Evolutionary conservation across 2,329 filamentous ascomycete species (phyloP), one percentile per base, ranked within the genome.

Genomic region (Rhynchosporium secalis): DNA sequence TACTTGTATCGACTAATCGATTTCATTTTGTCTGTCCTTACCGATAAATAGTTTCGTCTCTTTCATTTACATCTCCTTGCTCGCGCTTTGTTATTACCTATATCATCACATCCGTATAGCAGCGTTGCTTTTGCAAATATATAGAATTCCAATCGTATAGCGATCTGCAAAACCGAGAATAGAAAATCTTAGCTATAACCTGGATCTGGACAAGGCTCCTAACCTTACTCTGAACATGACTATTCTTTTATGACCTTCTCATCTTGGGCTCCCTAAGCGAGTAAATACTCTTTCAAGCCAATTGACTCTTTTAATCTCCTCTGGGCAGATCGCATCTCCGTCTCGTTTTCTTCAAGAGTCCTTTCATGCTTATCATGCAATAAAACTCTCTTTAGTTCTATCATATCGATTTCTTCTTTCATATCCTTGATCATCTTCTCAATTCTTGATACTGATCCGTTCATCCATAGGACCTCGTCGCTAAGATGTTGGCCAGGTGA

Each of bases 211-310:
- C 13, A 51, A 51, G 48, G 48, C 48, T 51, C 48, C n/a, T 13
- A 51, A 51, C 48, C 48, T 51, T 51, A 51, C 48, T 20, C 15
- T 51, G 20, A 10, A 29, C 13, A 51, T 51, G 29, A 51, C 31
- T 7, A 60, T 60, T 60, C 48, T 36, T 55, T n/a, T 54, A 28
- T 60, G 31, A 60, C 38, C 38, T 54, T 60, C 47, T 60, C 7
- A 54, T 60, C 47, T 60, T 60, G 48, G 40, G 57, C 57, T 29
- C 47, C 48, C 48, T 26, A 60, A 54, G 33, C 48, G 28, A 60
- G 33, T 5, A 60, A 29, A 54, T 60, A 54, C 46, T 52, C 47
- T 26, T 54, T 60, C 13, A 52, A 46, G 13, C 31, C 33, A 51
- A 51, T 51, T 51, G 48, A 36, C 48, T 51, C 13, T 33, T 51